phyloP scores from a whole-genome alignment of 179 eudicot species.

The Beta lomatogona region DNA sequence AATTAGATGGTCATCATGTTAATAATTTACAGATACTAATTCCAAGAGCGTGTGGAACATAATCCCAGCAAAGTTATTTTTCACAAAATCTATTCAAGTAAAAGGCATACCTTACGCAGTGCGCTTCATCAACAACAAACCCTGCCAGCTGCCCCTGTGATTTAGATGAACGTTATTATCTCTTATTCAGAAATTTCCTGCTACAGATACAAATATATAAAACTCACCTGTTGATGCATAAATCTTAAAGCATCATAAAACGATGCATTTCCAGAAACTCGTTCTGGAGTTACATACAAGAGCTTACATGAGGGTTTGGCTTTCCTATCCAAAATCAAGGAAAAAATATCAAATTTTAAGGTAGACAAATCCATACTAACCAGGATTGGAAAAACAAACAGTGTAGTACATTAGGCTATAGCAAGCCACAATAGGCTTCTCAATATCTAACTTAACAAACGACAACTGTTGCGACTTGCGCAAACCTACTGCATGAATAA shows the following conservation, averaged over 20 bases:
- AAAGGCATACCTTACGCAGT: conserved; percentile 81
- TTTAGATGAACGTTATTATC: not conserved
- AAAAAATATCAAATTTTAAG: conserved; percentile 8
- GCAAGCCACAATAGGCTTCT: not conserved
- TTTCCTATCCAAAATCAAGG: conserved; percentile 50
- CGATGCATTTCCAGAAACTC: conserved; percentile 77
- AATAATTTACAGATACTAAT: not conserved
- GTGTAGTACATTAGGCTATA: not conserved
- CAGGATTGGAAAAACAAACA: conserved; percentile 5
- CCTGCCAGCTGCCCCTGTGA: conserved; percentile 88
- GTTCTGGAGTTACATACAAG: conserved; percentile 96
- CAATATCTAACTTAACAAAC: not conserved
- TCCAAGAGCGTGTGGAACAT: conserved; percentile 5
- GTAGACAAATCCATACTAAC: not conserved
- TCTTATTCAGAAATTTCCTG: conserved; percentile 17
- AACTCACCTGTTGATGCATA: conserved; percentile 70
- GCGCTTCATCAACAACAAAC: conserved; percentile 98
- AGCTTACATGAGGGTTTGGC: conserved; percentile 95
- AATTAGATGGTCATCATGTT: not conserved
- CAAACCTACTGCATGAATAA: not conserved
- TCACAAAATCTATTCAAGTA: conserved; percentile 6
- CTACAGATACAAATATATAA: conserved; percentile 4
- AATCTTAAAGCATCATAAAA: conserved; percentile 61
- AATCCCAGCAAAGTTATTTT: not conserved
- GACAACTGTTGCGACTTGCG: not conserved